These are phyloP conservation scores for Phytophthora palmivora DNA, from an alignment of 352 stramenopile species.

Conservation along the genomic window DNA sequence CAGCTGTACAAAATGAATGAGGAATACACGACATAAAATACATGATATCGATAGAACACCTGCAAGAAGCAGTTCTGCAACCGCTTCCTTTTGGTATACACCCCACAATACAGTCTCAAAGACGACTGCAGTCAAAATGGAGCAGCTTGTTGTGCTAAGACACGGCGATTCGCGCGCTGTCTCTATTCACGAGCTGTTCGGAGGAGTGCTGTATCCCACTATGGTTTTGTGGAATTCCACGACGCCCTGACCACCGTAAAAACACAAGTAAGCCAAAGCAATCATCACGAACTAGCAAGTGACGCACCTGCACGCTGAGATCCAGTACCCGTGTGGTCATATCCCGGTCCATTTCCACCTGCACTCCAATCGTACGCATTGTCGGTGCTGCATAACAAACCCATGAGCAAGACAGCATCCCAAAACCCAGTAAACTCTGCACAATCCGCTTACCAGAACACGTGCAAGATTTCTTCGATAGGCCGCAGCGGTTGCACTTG, in stretches of 20 bases:
- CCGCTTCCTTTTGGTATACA: constrained; percentile 4
- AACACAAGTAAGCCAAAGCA: constrained; percentile 13
- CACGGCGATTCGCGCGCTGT: constrained; percentile 8
- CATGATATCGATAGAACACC: constrained; percentile 38
- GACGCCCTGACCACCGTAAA: constrained; percentile 54
- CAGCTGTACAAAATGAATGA: constrained; percentile 1
- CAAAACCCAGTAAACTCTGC: neutral
- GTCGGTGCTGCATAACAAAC: constrained; percentile 45
- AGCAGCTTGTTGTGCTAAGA: constrained; percentile 19
- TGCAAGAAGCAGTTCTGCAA: constrained; percentile 10
- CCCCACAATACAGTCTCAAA: constrained; percentile 15
- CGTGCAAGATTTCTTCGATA: constrained; percentile 79
- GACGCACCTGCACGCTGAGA: constrained; percentile 69
- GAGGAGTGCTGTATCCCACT: constrained; percentile 53
- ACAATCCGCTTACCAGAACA: constrained; percentile 57
- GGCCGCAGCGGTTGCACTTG: constrained; percentile 79
- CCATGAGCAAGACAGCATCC: constrained; percentile 5
- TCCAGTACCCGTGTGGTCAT: constrained; percentile 85
- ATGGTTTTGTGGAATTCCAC: constrained; percentile 77
- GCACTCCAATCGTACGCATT: constrained; percentile 72
- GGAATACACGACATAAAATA: constrained; percentile 40
- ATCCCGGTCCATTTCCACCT: constrained; percentile 83
- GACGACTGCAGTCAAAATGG: constrained; percentile 23
- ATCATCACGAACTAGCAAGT: neutral
- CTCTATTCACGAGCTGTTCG: constrained; percentile 35